Conservation (phyloP, 1,139 yeast genomes). For the Taiozyma sp. region DNA sequence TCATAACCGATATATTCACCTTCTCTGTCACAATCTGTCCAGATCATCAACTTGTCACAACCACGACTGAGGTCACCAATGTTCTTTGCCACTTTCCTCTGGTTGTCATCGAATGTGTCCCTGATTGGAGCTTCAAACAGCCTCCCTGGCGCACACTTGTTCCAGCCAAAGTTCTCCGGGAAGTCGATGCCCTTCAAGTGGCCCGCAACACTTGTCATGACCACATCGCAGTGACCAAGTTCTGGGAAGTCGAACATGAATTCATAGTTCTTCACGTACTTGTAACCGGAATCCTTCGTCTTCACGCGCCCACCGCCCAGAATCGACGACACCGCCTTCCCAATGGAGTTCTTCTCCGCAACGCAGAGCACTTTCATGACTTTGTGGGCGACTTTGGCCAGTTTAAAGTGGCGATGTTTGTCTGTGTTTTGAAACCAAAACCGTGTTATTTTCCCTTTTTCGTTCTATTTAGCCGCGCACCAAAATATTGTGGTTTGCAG, state of each 20-base stretch:
- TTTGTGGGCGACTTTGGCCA: no score
- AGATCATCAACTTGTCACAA: conserved; percentile 69
- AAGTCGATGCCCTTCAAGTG: conserved; percentile 70
- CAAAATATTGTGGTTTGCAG: not conserved
- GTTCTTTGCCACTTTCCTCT: conserved; percentile 56
- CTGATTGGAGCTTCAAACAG: conserved; percentile 66
- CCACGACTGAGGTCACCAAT: conserved; percentile 59
- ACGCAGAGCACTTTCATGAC: conserved; percentile 79
- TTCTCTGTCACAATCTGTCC: conserved; percentile 99
- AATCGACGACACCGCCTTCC: conserved; percentile 73
- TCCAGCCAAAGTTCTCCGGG: conserved; percentile 62
- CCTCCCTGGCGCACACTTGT: conserved; percentile 55
- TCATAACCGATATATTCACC: conserved; percentile 97
- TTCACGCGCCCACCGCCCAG: conserved; percentile 66
- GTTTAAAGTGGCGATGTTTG: not conserved
- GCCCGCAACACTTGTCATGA: conserved; percentile 91
- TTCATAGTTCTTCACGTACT: conserved; percentile 76
- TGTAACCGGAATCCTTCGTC: conserved; percentile 46
- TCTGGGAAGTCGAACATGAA: conserved; percentile 57
- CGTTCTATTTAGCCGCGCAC: not conserved
- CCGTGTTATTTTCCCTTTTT: not conserved
- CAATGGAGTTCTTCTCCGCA: conserved; percentile 96
- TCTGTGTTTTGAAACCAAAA: not conserved
- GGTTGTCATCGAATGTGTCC: conserved; percentile 36
- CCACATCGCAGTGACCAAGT: conserved; percentile 65